A percentile compares a stretch with the other conserved stretches of the same genome.
Evolutionary conservation across 768 basidiomycete species (phyloP).

Genomic region (Phaeotremella fagi): DNA sequence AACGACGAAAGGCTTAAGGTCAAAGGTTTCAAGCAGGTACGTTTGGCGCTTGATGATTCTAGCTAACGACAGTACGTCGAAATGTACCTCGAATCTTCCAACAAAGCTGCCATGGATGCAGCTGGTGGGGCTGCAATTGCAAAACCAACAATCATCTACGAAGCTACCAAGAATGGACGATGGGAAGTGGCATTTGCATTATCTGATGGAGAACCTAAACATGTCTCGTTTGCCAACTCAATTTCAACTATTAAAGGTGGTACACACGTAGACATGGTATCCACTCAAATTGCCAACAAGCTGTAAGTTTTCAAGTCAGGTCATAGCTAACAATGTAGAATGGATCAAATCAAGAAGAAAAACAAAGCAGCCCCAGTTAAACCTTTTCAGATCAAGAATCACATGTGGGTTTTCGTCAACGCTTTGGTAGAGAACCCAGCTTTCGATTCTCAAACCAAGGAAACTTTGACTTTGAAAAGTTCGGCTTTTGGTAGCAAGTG

Average conservation of each 20-base stretch:
- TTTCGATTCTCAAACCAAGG: conserved; percentile 99
- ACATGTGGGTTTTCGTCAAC: conserved; percentile 98
- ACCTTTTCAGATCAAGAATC: conserved; percentile 86
- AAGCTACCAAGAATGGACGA: conserved; percentile 63
- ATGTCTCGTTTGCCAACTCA: conserved; percentile 96
- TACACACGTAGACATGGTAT: conserved; percentile 77
- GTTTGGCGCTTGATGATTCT: conserved; percentile 6
- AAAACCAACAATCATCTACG: conserved; percentile 77
- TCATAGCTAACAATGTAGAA: conserved; percentile 30
- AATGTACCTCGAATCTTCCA: conserved; percentile 75
- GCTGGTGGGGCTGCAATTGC: conserved; percentile 72
- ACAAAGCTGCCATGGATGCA: conserved; percentile 62
- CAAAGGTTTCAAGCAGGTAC: conserved; percentile 75
- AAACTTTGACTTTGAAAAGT: conserved; percentile 77
- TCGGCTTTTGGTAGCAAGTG: conserved; percentile 84
- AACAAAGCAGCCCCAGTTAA: conserved; percentile 96
- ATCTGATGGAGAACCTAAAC: conserved; percentile 85
- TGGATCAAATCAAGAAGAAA: conserved; percentile 84
- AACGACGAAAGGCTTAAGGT: conserved; percentile 88
- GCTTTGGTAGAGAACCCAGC: conserved; percentile 94
- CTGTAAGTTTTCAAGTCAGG: conserved; percentile 48
- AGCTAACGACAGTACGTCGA: conserved; percentile 69
- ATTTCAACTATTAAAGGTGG: conserved; percentile 96
- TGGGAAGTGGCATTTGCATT: conserved; percentile 96
- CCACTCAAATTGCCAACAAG: conserved; percentile 84